phyloP scores from a whole-genome alignment of 495 filamentous ascomycete genomes.

The Lasiosphaeria hispida region DNA sequence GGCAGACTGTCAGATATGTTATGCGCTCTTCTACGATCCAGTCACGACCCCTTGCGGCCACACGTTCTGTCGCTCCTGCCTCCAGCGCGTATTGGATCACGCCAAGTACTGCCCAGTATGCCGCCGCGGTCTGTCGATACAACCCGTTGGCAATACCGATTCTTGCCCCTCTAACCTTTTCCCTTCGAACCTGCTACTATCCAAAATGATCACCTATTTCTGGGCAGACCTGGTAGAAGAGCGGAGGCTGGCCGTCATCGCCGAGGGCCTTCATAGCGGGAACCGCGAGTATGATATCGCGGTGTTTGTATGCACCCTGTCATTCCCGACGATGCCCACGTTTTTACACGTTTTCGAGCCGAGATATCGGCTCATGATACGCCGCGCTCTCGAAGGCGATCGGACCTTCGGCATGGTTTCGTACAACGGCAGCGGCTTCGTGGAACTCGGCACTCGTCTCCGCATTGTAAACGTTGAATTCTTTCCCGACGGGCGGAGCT shows the following conservation, averaged over 20 bases:
- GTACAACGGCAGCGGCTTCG: conserved; percentile 54
- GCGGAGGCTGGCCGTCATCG: conserved; percentile 50
- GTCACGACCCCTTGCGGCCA: conserved; percentile 84
- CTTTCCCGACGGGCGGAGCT: conserved; percentile 74
- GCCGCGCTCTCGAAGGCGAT: conserved; percentile 68
- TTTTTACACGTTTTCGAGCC: conserved; percentile 92
- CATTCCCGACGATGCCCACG: conserved; percentile 78
- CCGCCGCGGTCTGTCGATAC: conserved; percentile 62
- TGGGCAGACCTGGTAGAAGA: conserved; percentile 64
- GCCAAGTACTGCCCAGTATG: conserved; percentile 77
- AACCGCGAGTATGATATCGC: conserved; percentile 61
- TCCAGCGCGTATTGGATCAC: conserved; percentile 71
- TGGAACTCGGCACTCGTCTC: conserved; percentile 74
- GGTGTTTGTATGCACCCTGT: conserved; percentile 77
- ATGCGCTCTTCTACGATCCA: conserved; percentile 72
- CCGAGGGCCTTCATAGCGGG: conserved; percentile 42
- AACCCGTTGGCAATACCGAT: conserved; percentile 45
- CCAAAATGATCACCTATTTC: conserved; percentile 57
- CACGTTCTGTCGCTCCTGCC: conserved; percentile 80
- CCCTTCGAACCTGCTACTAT: conserved; percentile 62
- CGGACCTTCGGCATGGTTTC: conserved; percentile 82
- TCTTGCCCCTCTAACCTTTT: conserved; percentile 26
- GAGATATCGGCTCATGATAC: conserved; percentile 83
- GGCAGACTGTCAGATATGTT: conserved; percentile 87
- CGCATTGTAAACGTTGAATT: conserved; percentile 69